A percentile compares a stretch with the other conserved stretches of the same genome.
These are phyloP conservation scores for Penicillium verhagenii DNA, from an alignment of 495 filamentous ascomycete species.

Conservation along the genomic window DNA sequence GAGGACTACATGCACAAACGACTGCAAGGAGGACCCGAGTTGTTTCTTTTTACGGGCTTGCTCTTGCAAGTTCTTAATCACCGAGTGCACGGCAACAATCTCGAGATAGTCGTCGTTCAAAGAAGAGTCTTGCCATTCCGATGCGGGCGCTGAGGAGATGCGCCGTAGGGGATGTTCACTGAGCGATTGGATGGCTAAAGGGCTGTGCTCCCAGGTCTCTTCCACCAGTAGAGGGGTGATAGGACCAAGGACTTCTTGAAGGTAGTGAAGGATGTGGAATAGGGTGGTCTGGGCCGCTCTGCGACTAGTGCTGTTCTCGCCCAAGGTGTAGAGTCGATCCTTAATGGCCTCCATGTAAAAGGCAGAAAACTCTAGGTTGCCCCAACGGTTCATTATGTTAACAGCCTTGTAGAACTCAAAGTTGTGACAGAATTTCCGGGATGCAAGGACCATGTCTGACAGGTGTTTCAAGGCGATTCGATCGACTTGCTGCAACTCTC, in stretches of 20 bases:
- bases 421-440: constrained; percentile 60
- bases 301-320: constrained; percentile 52
- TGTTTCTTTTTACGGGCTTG: constrained; percentile 59
- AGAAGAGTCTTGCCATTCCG: constrained; percentile 37
- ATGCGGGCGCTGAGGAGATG: constrained; percentile 25
- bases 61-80: constrained; percentile 72
- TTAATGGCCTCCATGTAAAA: constrained; percentile 94
- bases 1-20: constrained; percentile 55
- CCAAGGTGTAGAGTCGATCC: constrained; percentile 82
- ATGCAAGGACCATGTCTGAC: constrained; percentile 54
- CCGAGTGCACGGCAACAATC: constrained; percentile 53
- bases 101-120: constrained; percentile 56
- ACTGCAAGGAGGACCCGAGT: constrained; percentile 73
- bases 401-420: constrained; percentile 83
- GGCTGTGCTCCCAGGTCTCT: constrained; percentile 80
- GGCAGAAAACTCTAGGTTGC: constrained; percentile 77
- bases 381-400: constrained; percentile 70
- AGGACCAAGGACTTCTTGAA: constrained; percentile 75
- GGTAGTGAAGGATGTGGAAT: constrained; percentile 63
- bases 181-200: constrained; percentile 57
- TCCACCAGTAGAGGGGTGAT: constrained; percentile 82
- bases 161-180: constrained; percentile 44
- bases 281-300: constrained; percentile 64
- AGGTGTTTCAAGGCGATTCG: constrained; percentile 77
- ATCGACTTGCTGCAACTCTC: constrained; percentile 55